phyloP scores from a whole-genome alignment of 352 stramenopile species.

The Phytophthora palmivora region DNA sequence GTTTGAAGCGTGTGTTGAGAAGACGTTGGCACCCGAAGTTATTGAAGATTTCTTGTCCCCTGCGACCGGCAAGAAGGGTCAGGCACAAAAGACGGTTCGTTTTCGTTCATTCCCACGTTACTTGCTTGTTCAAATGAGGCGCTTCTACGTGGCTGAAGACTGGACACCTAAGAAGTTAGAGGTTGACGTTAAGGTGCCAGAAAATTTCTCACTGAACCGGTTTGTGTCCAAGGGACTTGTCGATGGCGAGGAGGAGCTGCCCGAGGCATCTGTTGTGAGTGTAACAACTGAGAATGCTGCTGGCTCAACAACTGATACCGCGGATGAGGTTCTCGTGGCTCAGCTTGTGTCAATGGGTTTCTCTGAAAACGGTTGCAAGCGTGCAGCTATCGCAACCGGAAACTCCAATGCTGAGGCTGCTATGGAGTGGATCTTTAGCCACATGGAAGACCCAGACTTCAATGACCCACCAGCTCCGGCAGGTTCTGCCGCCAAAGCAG shows the following conservation, averaged over 20 bases:
- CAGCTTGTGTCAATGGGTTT: slow-evolving; percentile 99
- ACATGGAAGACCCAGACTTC: slow-evolving; percentile 98
- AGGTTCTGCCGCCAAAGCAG: slow-evolving; percentile 11
- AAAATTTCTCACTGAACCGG: slow-evolving; percentile 79
- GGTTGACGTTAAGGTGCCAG: slow-evolving; percentile 95
- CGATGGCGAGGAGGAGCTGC: slow-evolving; percentile 88
- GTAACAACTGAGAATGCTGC: slow-evolving; percentile 11
- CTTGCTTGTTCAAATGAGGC: slow-evolving; percentile 96
- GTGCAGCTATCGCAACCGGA: slow-evolving; percentile 92
- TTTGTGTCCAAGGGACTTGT: slow-evolving; percentile 91
- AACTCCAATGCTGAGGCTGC: slow-evolving; percentile 93
- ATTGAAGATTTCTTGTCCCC: slow-evolving; percentile 92
- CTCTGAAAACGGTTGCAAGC: slow-evolving; percentile 97
- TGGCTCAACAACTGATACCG: slow-evolving; percentile 43
- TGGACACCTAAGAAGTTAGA: slow-evolving; percentile 98
- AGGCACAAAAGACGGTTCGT: slow-evolving; percentile 81
- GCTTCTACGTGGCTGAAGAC: slow-evolving; percentile 96
- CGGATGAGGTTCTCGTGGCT: slow-evolving; percentile 91
- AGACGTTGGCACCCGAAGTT: slow-evolving; percentile 89
- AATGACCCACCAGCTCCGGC: slow-evolving; percentile 88
- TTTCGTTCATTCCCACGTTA: slow-evolving; percentile 97
- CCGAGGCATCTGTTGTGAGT: slow-evolving; percentile 49
- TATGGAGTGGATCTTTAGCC: slow-evolving; percentile 99
- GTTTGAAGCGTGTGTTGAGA: slow-evolving; percentile 95
- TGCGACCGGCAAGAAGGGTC: slow-evolving; percentile 78